Base-by-base conservation (phyloP, 1,284 basidiomycete genomes). In the Pascua sp. region DNA sequence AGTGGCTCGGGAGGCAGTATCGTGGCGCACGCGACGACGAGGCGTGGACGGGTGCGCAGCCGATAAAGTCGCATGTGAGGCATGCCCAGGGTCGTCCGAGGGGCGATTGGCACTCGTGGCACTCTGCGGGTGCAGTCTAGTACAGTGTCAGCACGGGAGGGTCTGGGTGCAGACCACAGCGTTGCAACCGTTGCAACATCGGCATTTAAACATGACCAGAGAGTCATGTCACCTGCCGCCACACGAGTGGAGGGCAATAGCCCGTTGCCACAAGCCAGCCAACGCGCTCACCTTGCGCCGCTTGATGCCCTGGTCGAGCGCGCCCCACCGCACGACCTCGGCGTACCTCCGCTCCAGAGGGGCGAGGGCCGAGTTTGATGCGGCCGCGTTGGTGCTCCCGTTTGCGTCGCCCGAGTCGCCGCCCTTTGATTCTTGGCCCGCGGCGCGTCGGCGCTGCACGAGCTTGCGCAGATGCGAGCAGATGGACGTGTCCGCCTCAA, bases 21-120 rank as follows among this genome's bases (percentile, higher is more conserved):
- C 62, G 63, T 8, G 69, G 45, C 83, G 78, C 69, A 87, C 89
- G 16, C 78, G 80, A 49, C 77, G 79, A 16, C 70, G 51, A 47
- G 39, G 49, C 40, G 53, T 58, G 17, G 63, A 88, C 86, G 11
- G 67, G 60, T 5, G 70, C 88, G 67, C 90, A 93, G 8, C 87
- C 90, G 32, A 84, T 80, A 67, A 82, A 88, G 5, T 83, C 69
- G 69, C 90, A 93, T n/a, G 87, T 83, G 11, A 92, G 77, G 66
- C 90, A 93, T 9, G 84, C 85, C 71, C 88, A 87, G 1, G 90
- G 89, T n/a, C 88, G 80, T 4, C 84, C 77, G 17, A 90, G 78
- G 0, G 84, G 68, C 0, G 81, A 57, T 5, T 79, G 71, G 68
- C 90, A 93, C 9, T 80, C 81, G 11, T 81, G 81, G 69, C 90